Percentiles rank a stretch among this genome's conserved stretches.
Conservation (phyloP, 306 rosid species). For the Gastrolobium villosum region DNA sequence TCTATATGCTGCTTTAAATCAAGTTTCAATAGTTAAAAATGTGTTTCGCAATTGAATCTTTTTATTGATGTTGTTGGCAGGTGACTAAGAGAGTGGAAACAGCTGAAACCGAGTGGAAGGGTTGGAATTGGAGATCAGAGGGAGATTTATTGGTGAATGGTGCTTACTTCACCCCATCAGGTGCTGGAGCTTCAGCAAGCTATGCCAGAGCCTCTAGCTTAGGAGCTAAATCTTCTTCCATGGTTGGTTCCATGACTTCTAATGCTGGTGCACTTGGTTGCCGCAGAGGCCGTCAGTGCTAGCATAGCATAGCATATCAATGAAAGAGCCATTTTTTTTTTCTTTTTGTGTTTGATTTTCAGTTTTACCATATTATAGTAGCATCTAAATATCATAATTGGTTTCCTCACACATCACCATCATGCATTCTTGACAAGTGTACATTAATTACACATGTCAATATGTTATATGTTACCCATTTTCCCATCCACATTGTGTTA, state of each 20-base stretch:
- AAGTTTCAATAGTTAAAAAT: constrained; percentile 23
- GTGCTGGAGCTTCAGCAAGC: constrained; percentile 96
- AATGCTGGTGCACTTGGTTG: constrained; percentile 84
- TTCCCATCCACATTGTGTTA: constrained; percentile 53
- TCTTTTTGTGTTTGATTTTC: constrained; percentile 47
- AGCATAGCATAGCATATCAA: constrained; percentile 39
- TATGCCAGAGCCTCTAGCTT: constrained; percentile 99
- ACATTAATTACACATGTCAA: constrained; percentile 85
- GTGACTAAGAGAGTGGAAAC: constrained; percentile 98
- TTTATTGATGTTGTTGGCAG: constrained; percentile 49
- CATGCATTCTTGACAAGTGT: constrained; percentile 80
- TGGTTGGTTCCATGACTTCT: constrained; percentile 93
- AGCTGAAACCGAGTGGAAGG: constrained; percentile 65
- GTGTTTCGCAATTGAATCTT: constrained; percentile 25
- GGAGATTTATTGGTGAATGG: constrained; percentile 90
- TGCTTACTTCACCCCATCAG: constrained; percentile 95
- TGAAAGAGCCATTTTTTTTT: constrained; percentile 44
- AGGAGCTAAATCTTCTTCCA: constrained; percentile 94
- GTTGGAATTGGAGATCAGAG: constrained; percentile 98
- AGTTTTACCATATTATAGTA: constrained; percentile 54
- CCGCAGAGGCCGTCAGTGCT: constrained; percentile 85
- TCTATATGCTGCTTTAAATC: constrained; percentile 15
- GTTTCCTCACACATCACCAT: constrained; percentile 37
- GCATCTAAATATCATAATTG: constrained; percentile 45
- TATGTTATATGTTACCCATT: constrained; percentile 41